phyloP scores from a whole-genome alignment of 129 eudicot species.

The Helichrysum umbraculigerum region DNA sequence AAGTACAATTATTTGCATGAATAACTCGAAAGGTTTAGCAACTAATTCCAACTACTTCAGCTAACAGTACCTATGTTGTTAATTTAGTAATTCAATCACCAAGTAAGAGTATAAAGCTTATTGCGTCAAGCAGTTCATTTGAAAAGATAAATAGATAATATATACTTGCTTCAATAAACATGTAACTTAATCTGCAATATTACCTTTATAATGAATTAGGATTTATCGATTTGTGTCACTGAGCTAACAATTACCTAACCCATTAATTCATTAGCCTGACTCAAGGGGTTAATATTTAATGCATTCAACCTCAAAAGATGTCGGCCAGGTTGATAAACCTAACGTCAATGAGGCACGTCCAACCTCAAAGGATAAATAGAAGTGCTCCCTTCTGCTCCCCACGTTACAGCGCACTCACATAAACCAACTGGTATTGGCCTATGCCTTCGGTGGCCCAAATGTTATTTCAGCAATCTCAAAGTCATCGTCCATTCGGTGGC shows the following conservation, averaged over 20 bases:
- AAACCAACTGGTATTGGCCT: slow-evolving; percentile 63
- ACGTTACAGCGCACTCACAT: slow-evolving; percentile 41
- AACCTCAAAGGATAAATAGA: slow-evolving; percentile 48
- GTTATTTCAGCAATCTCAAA: slow-evolving; percentile 62
- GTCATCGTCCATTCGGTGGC: slow-evolving; percentile 64
- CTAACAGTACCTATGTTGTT: background rate
- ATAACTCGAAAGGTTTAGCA: slow-evolving; percentile 2
- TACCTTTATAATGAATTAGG: background rate
- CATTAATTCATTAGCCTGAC: background rate
- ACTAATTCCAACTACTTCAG: slow-evolving; percentile 10
- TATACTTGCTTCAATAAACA: background rate
- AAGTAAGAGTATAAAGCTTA: background rate
- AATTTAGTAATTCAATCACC: background rate
- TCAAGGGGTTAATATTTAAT: background rate
- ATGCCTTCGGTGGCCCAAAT: slow-evolving; percentile 45
- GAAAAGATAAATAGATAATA: background rate
- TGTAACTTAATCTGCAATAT: background rate
- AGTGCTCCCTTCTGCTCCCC: slow-evolving; percentile 41
- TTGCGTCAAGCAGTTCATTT: background rate
- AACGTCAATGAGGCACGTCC: slow-evolving; percentile 42
- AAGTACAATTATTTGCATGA: background rate
- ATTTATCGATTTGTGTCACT: background rate
- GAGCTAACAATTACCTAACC: slow-evolving; percentile 4
- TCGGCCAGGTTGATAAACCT: slow-evolving; percentile 38
- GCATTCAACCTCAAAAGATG: slow-evolving; percentile 40